Evolutionary conservation across 2,329 filamentous ascomycete species (phyloP).

Genomic region (Beauveria sp.): DNA sequence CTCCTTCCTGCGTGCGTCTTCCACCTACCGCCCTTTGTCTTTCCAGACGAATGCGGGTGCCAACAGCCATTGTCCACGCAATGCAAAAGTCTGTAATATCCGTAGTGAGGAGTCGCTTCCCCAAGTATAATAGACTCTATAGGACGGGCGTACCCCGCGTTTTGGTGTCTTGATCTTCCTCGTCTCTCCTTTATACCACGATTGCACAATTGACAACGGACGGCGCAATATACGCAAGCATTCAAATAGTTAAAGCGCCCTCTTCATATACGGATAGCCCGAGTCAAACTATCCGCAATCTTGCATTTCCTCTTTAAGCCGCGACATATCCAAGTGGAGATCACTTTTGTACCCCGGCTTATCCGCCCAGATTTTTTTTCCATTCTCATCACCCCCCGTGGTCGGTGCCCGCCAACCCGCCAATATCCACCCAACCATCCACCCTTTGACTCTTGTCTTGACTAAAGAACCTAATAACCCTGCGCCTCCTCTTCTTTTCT

Average conservation of each 20-base stretch:
- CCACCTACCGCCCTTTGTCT: background rate
- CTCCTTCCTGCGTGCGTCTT: background rate
- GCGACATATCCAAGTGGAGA: constrained; percentile 4
- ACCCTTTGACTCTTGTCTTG: background rate
- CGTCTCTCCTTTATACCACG: no score
- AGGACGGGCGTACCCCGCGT: background rate
- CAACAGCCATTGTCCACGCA: background rate
- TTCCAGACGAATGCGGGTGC: background rate
- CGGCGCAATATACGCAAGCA: no score
- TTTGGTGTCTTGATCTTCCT: no score
- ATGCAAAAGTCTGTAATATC: background rate
- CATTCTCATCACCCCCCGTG: background rate
- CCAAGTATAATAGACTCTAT: background rate
- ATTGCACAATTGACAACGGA: no score
- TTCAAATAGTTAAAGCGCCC: no score
- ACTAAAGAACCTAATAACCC: constrained; percentile 2
- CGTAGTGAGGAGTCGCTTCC: background rate
- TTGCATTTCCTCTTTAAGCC: constrained; percentile 3
- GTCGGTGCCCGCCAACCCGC: background rate
- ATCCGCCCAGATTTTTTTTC: background rate
- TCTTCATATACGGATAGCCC: background rate
- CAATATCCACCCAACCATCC: background rate
- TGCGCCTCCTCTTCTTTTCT: background rate
- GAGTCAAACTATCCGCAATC: background rate
- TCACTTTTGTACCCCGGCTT: background rate